These are phyloP conservation scores for Protostelium mycophagum DNA, from an alignment of 78 protist species.

Conservation along the genomic window DNA sequence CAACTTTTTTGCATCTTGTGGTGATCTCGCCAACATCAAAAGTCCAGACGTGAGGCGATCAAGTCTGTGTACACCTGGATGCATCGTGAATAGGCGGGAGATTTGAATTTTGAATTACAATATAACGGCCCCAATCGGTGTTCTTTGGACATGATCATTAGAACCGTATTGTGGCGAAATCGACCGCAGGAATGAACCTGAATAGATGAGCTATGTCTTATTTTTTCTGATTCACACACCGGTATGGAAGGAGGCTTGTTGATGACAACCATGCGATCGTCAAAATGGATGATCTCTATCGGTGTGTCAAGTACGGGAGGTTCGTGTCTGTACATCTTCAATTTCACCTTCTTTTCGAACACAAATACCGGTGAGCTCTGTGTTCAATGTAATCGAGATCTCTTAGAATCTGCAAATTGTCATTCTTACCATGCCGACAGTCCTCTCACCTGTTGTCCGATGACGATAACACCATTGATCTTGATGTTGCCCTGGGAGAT, in stretches of 20 bases:
- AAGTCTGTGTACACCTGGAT: conserved; percentile 65
- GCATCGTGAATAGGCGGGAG: too few relatives aligned
- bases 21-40: conserved; percentile 53
- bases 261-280: not conserved
- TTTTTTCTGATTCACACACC: too few relatives aligned
- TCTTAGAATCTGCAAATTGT: not conserved
- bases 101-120: not conserved
- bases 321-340: not conserved
- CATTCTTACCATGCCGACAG: too few relatives aligned
- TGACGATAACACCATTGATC: not conserved
- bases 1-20: conserved; percentile 24
- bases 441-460: not conserved
- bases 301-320: not conserved
- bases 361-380: not conserved
- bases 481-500: not conserved
- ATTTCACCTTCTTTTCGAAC: too few relatives aligned
- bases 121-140: conserved; percentile 12
- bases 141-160: conserved; percentile 43
- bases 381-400: not conserved
- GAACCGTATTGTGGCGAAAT: conserved; percentile 68
- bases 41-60: conserved; percentile 82
- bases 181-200: conserved; percentile 84
- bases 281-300: not conserved
- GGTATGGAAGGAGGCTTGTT: conserved; percentile 1
- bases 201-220: too few relatives aligned